Evolutionary conservation across 768 basidiomycete genomes (phyloP).

Genomic region (Suillus lakei): DNA sequence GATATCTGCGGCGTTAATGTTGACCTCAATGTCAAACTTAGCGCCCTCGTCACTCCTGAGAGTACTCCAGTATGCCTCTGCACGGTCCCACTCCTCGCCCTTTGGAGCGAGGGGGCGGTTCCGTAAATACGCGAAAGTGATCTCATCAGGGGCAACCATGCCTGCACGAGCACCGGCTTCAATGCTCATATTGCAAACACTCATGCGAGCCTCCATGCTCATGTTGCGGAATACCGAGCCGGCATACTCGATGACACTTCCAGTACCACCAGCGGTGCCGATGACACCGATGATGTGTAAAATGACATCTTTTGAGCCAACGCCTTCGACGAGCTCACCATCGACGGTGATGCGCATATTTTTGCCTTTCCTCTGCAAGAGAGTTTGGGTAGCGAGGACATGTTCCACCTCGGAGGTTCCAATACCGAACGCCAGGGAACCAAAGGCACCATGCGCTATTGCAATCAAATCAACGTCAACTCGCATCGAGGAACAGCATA

Average conservation of each 20-base stretch:
- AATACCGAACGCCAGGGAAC: slow-evolving; percentile 91
- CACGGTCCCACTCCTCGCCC: slow-evolving; percentile 84
- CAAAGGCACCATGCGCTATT: slow-evolving; percentile 88
- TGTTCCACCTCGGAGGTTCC: slow-evolving; percentile 95
- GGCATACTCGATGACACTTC: slow-evolving; percentile 89
- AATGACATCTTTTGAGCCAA: slow-evolving; percentile 89
- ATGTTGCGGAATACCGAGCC: slow-evolving; percentile 86
- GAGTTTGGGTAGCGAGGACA: slow-evolving; percentile 89
- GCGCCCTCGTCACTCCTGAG: slow-evolving; percentile 82
- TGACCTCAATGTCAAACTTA: slow-evolving; percentile 82
- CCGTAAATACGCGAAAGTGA: slow-evolving; percentile 84
- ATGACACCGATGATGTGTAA: slow-evolving; percentile 90
- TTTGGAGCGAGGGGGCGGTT: slow-evolving; percentile 83
- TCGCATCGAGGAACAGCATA: neutral
- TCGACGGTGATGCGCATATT: slow-evolving; percentile 94
- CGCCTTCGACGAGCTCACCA: slow-evolving; percentile 78
- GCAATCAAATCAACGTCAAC: slow-evolving; percentile 8
- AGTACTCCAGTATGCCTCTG: slow-evolving; percentile 85
- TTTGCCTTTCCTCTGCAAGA: slow-evolving; percentile 86
- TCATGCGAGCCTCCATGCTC: slow-evolving; percentile 92
- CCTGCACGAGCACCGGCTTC: slow-evolving; percentile 93
- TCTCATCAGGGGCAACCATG: slow-evolving; percentile 90
- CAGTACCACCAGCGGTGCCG: slow-evolving; percentile 93
- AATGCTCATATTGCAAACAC: slow-evolving; percentile 94
- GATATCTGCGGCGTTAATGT: slow-evolving; percentile 83